Base-by-base conservation (phyloP, 805 yeast genomes). In the Lipomyces kockii region DNA sequence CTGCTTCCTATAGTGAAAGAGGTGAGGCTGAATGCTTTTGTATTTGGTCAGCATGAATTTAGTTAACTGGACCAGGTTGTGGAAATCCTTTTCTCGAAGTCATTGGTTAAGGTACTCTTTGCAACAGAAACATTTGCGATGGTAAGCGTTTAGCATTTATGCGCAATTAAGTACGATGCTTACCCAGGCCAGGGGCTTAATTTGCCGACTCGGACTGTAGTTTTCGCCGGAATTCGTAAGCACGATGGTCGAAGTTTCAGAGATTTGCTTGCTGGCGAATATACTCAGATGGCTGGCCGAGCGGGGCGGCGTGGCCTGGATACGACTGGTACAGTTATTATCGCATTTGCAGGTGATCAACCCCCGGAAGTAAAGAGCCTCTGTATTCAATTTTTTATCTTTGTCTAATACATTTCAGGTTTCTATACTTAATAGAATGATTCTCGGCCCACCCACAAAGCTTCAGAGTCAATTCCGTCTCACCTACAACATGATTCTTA, bases 111-210 rank as follows among this genome's bases (percentile, higher is more conserved):
- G 77, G 95, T 94, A 0, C 80, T 95, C 62, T 95, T 95, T 81
- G 98, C 99, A 0, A 95, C 99, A 0, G 99, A 95, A 78, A 95
- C 99, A 0, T 94, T 95, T 83, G 98, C 99, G 6, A 95, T 95
- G 98, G 72, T 62, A 58, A 12, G 61, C 9, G 9, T 27, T 58
- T 25, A 5, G 12, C 39, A 37, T 32, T 22, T 27, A 29, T n/a
- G 27, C 29, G 11, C 14, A 2, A 22, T 32, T 46, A 32, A n/a
- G 9, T 8, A 14, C 29, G 22, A 20, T 14, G 35, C 46, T 35
- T 14, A 55, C 49, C 12, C 25, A 4, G 7, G 17, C 20, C 53
- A 65, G 68, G 99, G 99, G 14, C 84, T 95, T 76, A 95, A 95
- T 76, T 82, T 95, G 75, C 99, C 99, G 12, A 94, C 99, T 0